Evolutionary conservation across 257 asterid genomes (phyloP), one percentile per base, ranked within the genome.

Genomic region (Ilex asprella): DNA sequence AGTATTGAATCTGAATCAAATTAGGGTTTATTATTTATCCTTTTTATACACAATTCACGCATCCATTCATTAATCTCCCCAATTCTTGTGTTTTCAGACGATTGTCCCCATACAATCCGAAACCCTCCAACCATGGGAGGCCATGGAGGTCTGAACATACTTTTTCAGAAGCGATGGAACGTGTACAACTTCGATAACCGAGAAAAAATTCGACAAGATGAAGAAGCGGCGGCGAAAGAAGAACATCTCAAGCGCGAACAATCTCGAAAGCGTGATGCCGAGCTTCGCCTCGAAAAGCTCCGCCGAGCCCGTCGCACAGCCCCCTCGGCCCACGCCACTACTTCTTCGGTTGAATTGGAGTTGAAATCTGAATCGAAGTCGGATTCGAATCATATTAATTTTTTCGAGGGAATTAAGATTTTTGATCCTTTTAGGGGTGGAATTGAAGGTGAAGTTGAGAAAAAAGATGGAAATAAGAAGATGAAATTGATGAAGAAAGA

Each of bases 161-260:
- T 92, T 12, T 97, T 97, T 12, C 99, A 92, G 67, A 92, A 89
- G 76, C 86, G 92, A 56, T 92, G 99, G 99, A 92, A 89, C 49
- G 99, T 92, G 3, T 92, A 89, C 95, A 86, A 86, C 71, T 89
- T 31, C 80, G 99, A 92, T 0, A 92, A 92, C 63, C 91, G 99
- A 13, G 99, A 92, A 73, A 92, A 86, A 65, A 97, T 92, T 67
- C 79, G 82, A 11, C 87, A 51, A 11, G 99, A 92, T 69, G 97
- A 92, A 75, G 95, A 89, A 78, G 93, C 89, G 55, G 98, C 98
- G 30, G 96, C 95, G 55, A 87, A 79, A 74, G 95, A 92, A 47
- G 99, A 92, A 79, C 97, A 89, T 73, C 55, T 89, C 70, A 82
- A 85, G 72, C 97, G 92, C 63, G 96, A 89, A 65, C 85, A 89